Percentiles rank a stretch among this genome's conserved stretches.
Evolutionary conservation across 371 early-diverging fungal genomes (phyloP).

Genomic region (Mucor velutinosus): DNA sequence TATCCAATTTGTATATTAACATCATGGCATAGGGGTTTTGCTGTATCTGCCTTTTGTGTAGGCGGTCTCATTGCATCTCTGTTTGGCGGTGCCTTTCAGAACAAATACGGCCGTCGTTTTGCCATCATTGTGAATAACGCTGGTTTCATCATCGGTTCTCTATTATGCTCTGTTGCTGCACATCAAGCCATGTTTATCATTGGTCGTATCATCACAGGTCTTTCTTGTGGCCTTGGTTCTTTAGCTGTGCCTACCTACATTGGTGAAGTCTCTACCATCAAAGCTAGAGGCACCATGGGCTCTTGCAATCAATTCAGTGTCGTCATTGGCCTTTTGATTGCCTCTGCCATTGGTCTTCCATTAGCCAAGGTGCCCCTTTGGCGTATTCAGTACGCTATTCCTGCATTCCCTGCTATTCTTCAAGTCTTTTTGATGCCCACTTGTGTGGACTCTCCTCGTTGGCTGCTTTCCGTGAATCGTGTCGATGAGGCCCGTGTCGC

Average conservation of each 20-base stretch:
- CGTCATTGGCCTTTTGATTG: constrained; percentile 72
- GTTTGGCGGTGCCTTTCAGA: constrained; percentile 55
- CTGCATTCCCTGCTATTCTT: constrained; percentile 66
- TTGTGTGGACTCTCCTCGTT: constrained; percentile 65
- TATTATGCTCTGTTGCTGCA: constrained; percentile 50
- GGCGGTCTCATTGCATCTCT: constrained; percentile 76
- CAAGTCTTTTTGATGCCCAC: constrained; percentile 67
- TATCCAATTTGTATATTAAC: no score
- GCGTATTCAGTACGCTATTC: constrained; percentile 66
- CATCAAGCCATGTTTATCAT: not conserved
- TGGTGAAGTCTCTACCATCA: constrained; percentile 75
- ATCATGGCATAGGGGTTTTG: constrained; percentile 43
- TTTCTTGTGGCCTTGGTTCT: constrained; percentile 67
- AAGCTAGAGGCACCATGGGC: constrained; percentile 68
- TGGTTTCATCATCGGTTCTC: constrained; percentile 64
- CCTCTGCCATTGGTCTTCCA: constrained; percentile 62
- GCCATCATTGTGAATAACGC: constrained; percentile 30
- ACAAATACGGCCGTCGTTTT: constrained; percentile 63
- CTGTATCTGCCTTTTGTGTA: constrained; percentile 63
- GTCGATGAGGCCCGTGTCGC: constrained; percentile 56
- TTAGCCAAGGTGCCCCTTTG: constrained; percentile 65
- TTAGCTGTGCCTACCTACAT: constrained; percentile 81
- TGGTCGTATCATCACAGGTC: no score
- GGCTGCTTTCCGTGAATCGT: constrained; percentile 59
- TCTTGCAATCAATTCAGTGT: constrained; percentile 33